A percentile compares a stretch with the other conserved stretches of the same genome.
phyloP scores from a whole-genome alignment of 2,329 filamentous ascomycete species.

The Venturia nashicola region DNA sequence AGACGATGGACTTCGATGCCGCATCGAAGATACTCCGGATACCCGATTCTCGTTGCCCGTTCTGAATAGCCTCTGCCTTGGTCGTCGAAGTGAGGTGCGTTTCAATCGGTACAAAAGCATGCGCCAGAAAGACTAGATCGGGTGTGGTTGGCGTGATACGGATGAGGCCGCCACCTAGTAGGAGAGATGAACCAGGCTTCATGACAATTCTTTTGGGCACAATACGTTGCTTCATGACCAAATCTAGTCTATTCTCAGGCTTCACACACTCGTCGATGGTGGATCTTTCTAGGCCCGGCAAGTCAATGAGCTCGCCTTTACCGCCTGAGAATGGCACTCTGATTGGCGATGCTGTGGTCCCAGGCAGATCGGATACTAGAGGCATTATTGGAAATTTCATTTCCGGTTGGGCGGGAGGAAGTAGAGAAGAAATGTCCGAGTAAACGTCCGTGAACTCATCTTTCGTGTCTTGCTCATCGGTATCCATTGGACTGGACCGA shows the following conservation, averaged over 20 bases:
- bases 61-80: constrained; percentile 67
- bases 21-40: constrained; percentile 48
- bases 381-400: constrained; percentile 74
- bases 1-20: constrained; percentile 21
- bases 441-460: constrained; percentile 3
- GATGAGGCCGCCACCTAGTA: constrained; percentile 72
- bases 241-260: constrained; percentile 48
- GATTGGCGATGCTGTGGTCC: constrained; percentile 91
- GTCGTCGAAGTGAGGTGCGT: constrained; percentile 66
- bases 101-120: constrained; percentile 71
- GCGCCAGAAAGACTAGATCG: constrained; percentile 58
- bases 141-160: constrained; percentile 67
- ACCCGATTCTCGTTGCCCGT: constrained; percentile 45
- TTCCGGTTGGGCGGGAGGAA: constrained; percentile 66
- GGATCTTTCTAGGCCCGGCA: constrained; percentile 67
- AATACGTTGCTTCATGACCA: constrained; percentile 70
- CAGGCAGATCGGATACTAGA: constrained; percentile 72
- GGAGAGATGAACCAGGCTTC: constrained; percentile 64
- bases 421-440: constrained; percentile 35
- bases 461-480: neutral
- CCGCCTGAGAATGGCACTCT: constrained; percentile 79
- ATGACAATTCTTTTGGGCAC: constrained; percentile 61
- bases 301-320: constrained; percentile 81
- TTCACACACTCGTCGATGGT: constrained; percentile 58
- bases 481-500: neutral